Base-by-base conservation (phyloP, 2,329 filamentous ascomycete species). In the Graphiopsis chlorocephala region DNA sequence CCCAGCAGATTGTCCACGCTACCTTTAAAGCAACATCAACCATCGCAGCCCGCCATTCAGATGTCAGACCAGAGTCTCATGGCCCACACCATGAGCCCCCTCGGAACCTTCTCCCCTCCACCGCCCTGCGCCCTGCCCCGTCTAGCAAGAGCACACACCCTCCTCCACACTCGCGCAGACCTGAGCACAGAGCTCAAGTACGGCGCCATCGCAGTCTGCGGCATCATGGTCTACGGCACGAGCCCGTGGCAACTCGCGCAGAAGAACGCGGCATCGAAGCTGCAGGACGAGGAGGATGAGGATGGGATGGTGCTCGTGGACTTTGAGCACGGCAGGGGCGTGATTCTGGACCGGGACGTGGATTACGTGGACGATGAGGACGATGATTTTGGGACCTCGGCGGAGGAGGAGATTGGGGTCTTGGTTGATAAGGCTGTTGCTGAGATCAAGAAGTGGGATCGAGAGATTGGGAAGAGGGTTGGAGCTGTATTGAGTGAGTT, bases 131-230 rank as follows among this genome's bases (percentile, higher is more conserved):
- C 50, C 7, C 17, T 53, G 5, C n/a, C 28, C 12, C 28, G 31
- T 4, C 28, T 55, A 23, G 50, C 50, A 6, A 55, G 28, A 57
- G 57, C 57, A 7, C 57, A 60, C 57, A 48, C 48, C 28, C 57
- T 60, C 26, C 42, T 47, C 33, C 57, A 42, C 38, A 29, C 57
- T 2, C 8, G 28, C n/a, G 35, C 42, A 6, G 28, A 48, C 42
- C 11, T 60, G 5, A n/a, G 6, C 8, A 31, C 26, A 8, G 25
- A 20, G 42, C 33, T 38, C 8, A 26, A 31, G 15, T 60, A 31
- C 42, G 38, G 42, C 38, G 26, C 38, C 35, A 48, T 60, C 35
- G 38, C 57, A 5, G 57, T 42, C 17, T 60, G 57, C 57, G 57
- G 57, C 8, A 33, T 60, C 42, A 60, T 48, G 35, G 1, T 48